Percentiles rank a stretch among this genome's conserved stretches.
Conservation (phyloP, 192 early-diverging fungal genomes). For the Coemansia sp. region DNA sequence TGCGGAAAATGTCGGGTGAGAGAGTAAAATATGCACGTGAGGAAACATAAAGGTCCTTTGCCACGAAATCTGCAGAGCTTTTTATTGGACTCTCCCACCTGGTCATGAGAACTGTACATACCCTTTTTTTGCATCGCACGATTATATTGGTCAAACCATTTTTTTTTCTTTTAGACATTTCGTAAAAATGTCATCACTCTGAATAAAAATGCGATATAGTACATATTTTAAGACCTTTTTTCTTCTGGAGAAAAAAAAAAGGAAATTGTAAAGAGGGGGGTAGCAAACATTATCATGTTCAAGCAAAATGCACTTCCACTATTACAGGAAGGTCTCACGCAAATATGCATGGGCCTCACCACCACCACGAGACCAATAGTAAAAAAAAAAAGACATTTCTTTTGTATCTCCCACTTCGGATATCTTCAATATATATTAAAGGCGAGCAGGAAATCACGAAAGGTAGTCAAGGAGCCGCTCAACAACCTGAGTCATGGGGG, state of each 20-base stretch:
- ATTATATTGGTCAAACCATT: too few species aligned
- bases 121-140: too few species aligned
- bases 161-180: too few species aligned
- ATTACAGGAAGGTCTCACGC: background rate
- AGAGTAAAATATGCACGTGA: background rate
- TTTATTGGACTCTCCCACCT: too few species aligned
- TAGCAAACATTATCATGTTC: background rate
- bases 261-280: background rate
- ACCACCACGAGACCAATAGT: slow-evolving; percentile 2
- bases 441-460: slow-evolving; percentile 35
- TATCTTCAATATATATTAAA: background rate
- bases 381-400: background rate
- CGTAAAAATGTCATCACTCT: too few species aligned
- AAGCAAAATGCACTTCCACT: background rate
- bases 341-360: background rate
- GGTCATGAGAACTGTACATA: too few species aligned
- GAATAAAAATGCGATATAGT: too few species aligned
- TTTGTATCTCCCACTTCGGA: too few species aligned
- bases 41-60: background rate
- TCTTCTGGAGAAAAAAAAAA: too few species aligned
- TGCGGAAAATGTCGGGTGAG: background rate
- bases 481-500: slow-evolving; percentile 72
- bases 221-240: too few species aligned
- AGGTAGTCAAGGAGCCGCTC: slow-evolving; percentile 70
- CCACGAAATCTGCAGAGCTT: background rate